Evolutionary conservation across 768 basidiomycete genomes (phyloP).

Genomic region (Suillus lakei): DNA sequence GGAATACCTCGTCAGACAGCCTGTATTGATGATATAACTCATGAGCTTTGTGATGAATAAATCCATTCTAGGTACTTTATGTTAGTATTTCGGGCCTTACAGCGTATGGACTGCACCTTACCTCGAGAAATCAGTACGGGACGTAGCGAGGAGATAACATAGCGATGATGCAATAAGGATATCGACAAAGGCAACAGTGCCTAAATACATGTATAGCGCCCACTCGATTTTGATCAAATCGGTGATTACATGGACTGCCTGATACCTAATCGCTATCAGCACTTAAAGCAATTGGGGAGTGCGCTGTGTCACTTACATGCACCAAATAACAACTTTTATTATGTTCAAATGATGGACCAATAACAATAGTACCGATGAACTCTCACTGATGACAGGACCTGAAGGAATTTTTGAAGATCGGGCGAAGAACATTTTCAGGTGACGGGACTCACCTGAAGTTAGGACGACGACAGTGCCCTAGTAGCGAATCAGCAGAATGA

Average conservation of each 20-base stretch:
- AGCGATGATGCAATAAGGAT: neutral
- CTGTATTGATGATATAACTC: neutral
- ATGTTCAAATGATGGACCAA: neutral
- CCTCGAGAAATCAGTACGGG: slow-evolving; percentile 1
- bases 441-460: neutral
- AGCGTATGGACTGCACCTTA: neutral
- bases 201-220: neutral
- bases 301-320: neutral
- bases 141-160: neutral
- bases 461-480: neutral
- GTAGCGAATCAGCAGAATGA: neutral
- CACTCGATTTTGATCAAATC: neutral
- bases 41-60: slow-evolving; percentile 1
- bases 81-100: neutral
- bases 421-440: too few species aligned
- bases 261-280: slow-evolving; percentile 1
- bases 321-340: neutral
- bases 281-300: neutral
- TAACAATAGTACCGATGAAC: neutral
- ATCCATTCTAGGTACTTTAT: neutral
- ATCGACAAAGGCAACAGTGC: neutral
- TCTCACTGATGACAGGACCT: neutral
- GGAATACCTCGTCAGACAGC: slow-evolving; percentile 7
- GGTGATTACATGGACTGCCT: neutral
- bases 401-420: neutral